Evolutionary conservation across 352 stramenopile genomes (phyloP).

Genomic region (Phytopythium helicoides): DNA sequence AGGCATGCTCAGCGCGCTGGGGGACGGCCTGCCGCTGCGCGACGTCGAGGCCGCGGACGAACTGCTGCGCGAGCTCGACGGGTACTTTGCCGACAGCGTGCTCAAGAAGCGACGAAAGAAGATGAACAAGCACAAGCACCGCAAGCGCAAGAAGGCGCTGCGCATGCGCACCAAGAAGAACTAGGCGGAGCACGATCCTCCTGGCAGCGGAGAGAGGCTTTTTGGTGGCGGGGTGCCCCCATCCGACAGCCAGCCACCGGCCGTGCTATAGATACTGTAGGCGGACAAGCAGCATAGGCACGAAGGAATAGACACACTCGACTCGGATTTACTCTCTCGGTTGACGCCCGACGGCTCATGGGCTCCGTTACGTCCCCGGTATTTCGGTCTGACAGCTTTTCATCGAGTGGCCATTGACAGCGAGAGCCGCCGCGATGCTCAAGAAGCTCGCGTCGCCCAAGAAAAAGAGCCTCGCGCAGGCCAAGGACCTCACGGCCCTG

Average conservation of each 20-base stretch:
- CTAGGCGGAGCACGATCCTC: constrained; percentile 24
- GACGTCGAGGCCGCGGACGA: constrained; percentile 35
- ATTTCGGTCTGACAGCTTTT: no score
- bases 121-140: constrained; percentile 94
- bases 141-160: constrained; percentile 87
- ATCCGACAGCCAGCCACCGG: background rate
- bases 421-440: constrained; percentile 18
- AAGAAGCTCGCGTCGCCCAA: constrained; percentile 49
- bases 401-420: background rate
- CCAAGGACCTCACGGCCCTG: no score
- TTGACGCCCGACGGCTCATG: background rate
- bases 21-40: constrained; percentile 56
- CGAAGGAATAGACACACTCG: background rate
- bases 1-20: constrained; percentile 75
- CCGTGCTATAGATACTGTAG: background rate
- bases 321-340: background rate
- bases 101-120: constrained; percentile 91
- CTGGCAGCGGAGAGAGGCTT: background rate
- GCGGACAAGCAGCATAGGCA: background rate
- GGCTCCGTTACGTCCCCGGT: background rate
- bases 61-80: constrained; percentile 67
- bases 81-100: constrained; percentile 82
- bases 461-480: constrained; percentile 3
- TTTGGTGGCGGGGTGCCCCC: background rate
- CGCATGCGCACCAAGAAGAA: constrained; percentile 91